These are phyloP conservation scores for Rhodotorula sp. DNA, from an alignment of 1,284 basidiomycete genomes.

Conservation along the genomic window DNA sequence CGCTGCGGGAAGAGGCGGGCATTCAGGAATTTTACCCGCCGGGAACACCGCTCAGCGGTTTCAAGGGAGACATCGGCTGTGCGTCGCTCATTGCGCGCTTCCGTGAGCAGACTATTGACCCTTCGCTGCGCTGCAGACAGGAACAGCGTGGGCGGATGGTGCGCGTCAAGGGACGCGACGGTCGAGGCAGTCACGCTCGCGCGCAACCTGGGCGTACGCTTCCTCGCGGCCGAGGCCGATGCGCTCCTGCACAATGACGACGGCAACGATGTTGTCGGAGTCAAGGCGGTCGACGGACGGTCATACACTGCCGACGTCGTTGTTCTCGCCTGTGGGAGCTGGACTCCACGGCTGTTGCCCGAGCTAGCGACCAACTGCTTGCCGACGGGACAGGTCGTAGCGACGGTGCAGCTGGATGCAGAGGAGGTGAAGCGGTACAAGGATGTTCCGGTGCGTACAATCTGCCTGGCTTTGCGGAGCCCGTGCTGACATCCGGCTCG, in stretches of 20 bases:
- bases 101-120: accelerated
- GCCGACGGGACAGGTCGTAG: conserved; percentile 36
- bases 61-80: conserved; percentile 24
- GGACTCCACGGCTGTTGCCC: conserved; percentile 32
- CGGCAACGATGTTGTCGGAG: conserved; percentile 11
- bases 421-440: conserved; percentile 24
- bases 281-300: conserved; percentile 12
- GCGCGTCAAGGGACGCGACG: conserved; percentile 29
- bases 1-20: neutral
- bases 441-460: conserved; percentile 19
- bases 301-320: conserved; percentile 22
- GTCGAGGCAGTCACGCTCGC: conserved; percentile 15
- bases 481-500: too few species aligned
- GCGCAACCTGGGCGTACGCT: conserved; percentile 20
- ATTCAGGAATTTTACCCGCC: conserved; percentile 20
- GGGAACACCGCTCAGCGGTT: neutral
- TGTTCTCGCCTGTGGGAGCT: conserved; percentile 25
- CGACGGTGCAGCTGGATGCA: conserved; percentile 23
- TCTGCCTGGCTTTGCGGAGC: too few species aligned
- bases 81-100: neutral
- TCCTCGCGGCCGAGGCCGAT: conserved; percentile 25
- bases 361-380: conserved; percentile 26
- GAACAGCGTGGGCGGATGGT: conserved; percentile 36
- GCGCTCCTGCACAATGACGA: conserved; percentile 10
- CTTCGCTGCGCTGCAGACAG: conserved; percentile 11